These are phyloP conservation scores for Angophora floribunda DNA, from an alignment of 345 rosid species.

Conservation along the genomic window DNA sequence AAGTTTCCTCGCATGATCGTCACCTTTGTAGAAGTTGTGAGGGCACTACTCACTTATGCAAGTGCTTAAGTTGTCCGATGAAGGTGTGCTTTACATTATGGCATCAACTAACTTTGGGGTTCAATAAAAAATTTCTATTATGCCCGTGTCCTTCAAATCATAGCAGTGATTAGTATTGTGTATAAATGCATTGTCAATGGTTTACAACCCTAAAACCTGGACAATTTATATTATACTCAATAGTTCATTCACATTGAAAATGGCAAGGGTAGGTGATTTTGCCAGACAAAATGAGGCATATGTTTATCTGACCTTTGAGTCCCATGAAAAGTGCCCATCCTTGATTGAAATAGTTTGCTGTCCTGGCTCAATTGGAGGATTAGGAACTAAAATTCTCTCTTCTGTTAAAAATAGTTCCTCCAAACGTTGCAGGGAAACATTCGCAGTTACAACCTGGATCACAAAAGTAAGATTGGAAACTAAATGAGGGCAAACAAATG, in stretches of 20 bases:
- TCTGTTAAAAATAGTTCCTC: slow-evolving; percentile 80
- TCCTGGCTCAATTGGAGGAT: slow-evolving; percentile 68
- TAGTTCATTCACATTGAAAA: background rate
- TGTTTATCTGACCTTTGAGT: slow-evolving; percentile 24
- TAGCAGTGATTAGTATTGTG: background rate
- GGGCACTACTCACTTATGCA: background rate
- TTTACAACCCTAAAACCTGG: background rate
- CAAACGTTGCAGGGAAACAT: slow-evolving; percentile 82
- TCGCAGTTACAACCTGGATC: slow-evolving; percentile 76
- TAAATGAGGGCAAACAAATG: background rate
- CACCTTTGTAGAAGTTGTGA: background rate
- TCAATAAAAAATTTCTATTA: too few relatives aligned
- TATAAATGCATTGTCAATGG: background rate
- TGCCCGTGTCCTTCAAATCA: background rate
- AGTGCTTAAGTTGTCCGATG: background rate
- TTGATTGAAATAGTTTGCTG: slow-evolving; percentile 74
- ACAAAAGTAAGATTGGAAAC: background rate
- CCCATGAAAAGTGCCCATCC: slow-evolving; percentile 25
- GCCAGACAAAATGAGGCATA: background rate
- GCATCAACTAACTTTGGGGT: background rate
- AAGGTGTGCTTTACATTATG: background rate
- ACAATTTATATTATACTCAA: background rate
- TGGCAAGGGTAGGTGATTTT: background rate
- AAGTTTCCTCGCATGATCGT: background rate
- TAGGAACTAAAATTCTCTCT: slow-evolving; percentile 62